These are phyloP conservation scores for Cyberlindnera mississippiensis DNA, from an alignment of 805 yeast genomes.

Conservation along the genomic window DNA sequence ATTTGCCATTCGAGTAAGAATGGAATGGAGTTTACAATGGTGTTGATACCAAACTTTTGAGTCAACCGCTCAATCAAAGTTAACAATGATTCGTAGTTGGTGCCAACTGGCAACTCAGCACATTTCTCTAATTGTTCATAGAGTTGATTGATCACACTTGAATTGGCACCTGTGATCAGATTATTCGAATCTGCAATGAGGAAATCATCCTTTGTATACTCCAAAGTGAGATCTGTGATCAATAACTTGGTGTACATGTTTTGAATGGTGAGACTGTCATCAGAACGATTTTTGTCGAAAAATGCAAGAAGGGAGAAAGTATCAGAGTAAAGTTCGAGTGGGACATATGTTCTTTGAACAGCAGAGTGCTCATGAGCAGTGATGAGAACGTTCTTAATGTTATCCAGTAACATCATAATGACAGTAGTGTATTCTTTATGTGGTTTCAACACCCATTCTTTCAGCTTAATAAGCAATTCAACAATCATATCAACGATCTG, in stretches of 20 bases:
- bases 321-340: conserved; percentile 24
- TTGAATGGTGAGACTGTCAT: conserved; percentile 13
- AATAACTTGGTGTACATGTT: conserved; percentile 19
- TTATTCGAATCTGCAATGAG: conserved; percentile 17
- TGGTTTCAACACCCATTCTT: conserved; percentile 20
- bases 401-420: conserved; percentile 15
- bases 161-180: conserved; percentile 18
- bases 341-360: conserved; percentile 24
- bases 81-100: conserved; percentile 6
- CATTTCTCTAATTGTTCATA: conserved; percentile 22
- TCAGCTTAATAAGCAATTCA: conserved; percentile 49
- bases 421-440: conserved; percentile 1
- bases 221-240: conserved; percentile 16
- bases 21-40: conserved; percentile 41
- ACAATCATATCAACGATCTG: conserved; percentile 80
- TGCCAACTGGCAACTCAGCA: conserved; percentile 3
- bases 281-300: conserved; percentile 1
- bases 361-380: conserved; percentile 18
- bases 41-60: conserved; percentile 42
- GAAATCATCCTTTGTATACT: conserved; percentile 19
- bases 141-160: conserved; percentile 21
- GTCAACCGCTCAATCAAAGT: conserved; percentile 22
- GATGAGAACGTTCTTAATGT: conserved; percentile 16
- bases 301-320: conserved; percentile 19
- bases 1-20: conserved; percentile 44